Percentiles rank a stretch among this genome's conserved stretches.
These are phyloP conservation scores for Castanea mollissima DNA, from an alignment of 306 rosid genomes.

Conservation along the genomic window DNA sequence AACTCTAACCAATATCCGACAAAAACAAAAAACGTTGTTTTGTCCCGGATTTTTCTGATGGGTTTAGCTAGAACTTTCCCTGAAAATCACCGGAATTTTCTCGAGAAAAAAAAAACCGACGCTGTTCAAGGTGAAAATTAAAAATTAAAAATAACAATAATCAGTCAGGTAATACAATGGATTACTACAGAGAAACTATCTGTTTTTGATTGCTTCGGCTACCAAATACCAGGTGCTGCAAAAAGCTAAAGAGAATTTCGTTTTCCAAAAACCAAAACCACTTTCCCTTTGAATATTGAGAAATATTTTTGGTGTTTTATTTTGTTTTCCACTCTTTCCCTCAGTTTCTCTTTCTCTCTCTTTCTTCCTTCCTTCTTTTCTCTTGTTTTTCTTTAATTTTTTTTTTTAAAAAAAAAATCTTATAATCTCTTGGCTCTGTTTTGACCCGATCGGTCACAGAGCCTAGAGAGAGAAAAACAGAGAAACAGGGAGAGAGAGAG, in stretches of 20 bases:
- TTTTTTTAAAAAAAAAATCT: not conserved
- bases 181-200: not conserved
- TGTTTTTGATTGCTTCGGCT: constrained; percentile 6
- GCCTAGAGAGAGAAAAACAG: not conserved
- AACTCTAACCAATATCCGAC: constrained; percentile 4
- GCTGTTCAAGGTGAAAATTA: not conserved
- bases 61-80: constrained; percentile 17
- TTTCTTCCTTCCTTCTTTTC: not conserved
- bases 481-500: not conserved
- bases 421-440: constrained; percentile 25
- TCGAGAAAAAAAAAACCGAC: not conserved
- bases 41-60: constrained; percentile 6
- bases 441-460: constrained; percentile 36
- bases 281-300: not conserved
- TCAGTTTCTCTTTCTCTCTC: no score
- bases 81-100: constrained; percentile 15
- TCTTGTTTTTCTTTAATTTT: not conserved
- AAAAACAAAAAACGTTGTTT: constrained; percentile 14
- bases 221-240: constrained; percentile 32
- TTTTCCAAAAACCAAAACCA: constrained; percentile 12
- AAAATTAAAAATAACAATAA: not conserved
- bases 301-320: not conserved
- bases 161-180: not conserved
- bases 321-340: not conserved
- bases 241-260: constrained; percentile 16